Evolutionary conservation across 2,329 filamentous ascomycete genomes (phyloP).

Genomic region (Epichloe coenophiala): DNA sequence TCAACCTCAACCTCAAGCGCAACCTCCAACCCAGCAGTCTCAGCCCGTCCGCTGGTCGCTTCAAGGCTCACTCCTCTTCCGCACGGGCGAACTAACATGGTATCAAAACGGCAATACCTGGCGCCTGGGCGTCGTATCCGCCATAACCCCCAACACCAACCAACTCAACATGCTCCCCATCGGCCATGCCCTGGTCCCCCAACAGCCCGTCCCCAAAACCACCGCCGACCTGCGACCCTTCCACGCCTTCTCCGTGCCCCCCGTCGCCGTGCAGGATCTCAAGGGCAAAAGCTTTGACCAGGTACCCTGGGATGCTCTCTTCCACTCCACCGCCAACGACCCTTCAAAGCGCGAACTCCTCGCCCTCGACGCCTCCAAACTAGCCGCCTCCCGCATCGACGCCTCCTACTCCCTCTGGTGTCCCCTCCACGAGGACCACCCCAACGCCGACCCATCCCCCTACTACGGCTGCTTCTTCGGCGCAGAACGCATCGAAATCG

Average conservation of each 20-base stretch:
- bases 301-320: conserved; percentile 28
- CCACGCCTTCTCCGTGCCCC: conserved; percentile 37
- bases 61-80: conserved; percentile 26
- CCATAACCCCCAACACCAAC: conserved; percentile 12
- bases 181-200: conserved; percentile 23
- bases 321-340: conserved; percentile 20
- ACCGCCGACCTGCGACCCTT: conserved; percentile 34
- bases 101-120: conserved; percentile 32
- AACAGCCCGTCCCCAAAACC: conserved; percentile 24
- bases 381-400: conserved; percentile 35
- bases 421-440: conserved; percentile 16
- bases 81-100: conserved; percentile 37
- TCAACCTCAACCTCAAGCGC: conserved; percentile 10
- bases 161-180: conserved; percentile 27
- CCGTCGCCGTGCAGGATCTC: conserved; percentile 25
- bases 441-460: conserved; percentile 18
- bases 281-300: conserved; percentile 26
- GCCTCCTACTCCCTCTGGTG: conserved; percentile 36
- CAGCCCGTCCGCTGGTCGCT: conserved; percentile 17
- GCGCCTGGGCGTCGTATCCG: conserved; percentile 32
- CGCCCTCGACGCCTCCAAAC: conserved; percentile 36
- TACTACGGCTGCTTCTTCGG: conserved; percentile 38
- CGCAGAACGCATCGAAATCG: conserved; percentile 33
- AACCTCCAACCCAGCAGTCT: conserved; percentile 5
- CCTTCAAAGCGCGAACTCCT: conserved; percentile 26